Evolutionary conservation across 2,329 filamentous ascomycete species (phyloP), one percentile per base, ranked within the genome.

Genomic region (Phaeosphaeriaceae sp.): DNA sequence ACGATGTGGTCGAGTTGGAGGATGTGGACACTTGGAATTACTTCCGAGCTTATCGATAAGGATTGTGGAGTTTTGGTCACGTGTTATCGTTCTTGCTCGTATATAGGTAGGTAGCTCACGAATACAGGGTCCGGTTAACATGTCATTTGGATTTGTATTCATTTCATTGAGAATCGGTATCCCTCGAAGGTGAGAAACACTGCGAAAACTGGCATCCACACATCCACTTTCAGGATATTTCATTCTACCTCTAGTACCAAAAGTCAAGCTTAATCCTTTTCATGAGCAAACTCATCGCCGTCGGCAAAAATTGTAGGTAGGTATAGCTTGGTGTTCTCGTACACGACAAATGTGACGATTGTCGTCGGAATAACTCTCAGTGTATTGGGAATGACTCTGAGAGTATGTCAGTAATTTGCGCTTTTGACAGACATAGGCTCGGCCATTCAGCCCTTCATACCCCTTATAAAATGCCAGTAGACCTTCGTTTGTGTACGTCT

Each of bases 291-390:
- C 52, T 66, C 44, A 43, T 70, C 70, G 18, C 71, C 70, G 17
- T 73, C 67, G 12, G 61, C 48, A 33, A 72, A 76, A 23, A 77
- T 58, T 38, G 70, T 68, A 4, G 79, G 78, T 29, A 95, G 71
- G 69, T 90, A 87, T 59, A 83, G 85, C 75, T 88, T 92, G 51
- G 88, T 87, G 73, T 97, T 97, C 78, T 99, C 94, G 75, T 97
- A 97, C 18, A 97, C 92, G 63, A 99, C 75, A 70, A 99, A 97
- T 1, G 93, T 97, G 45, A 97, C 90, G 84, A 94, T 96, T 3
- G 94, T 97, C 26, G 92, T 92, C 3, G 94, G 94, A 73, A 99
- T 80, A 21, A 97, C 94, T 53, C 94, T 84, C 43, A 96, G 79
- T n/a, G 96, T 82, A 59, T 93, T 96, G 1, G 93, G 92, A 33